Conservation (phyloP, 805 yeast genomes). For the Starmerella tilneyi region DNA sequence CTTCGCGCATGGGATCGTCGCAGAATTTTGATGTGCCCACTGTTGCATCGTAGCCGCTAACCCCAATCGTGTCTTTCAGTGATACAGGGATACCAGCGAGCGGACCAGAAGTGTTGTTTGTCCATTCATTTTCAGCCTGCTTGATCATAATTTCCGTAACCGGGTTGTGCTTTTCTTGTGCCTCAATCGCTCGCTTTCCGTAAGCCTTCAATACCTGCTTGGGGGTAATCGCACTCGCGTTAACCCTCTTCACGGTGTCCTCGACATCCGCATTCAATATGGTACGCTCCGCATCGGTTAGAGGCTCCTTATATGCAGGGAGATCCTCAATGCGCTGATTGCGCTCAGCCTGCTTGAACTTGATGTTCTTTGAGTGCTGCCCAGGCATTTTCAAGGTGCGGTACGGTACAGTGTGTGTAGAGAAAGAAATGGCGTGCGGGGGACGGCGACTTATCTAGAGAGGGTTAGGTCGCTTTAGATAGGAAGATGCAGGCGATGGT, state of each 20-base stretch:
- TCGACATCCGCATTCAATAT: constrained; percentile 36
- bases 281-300: constrained; percentile 29
- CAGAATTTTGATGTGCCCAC: constrained; percentile 39
- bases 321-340: constrained; percentile 28
- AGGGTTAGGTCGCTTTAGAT: no score
- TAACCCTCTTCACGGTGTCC: constrained; percentile 37
- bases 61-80: constrained; percentile 46
- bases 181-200: constrained; percentile 53
- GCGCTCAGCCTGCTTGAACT: constrained; percentile 31
- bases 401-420: no score
- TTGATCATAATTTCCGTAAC: constrained; percentile 52
- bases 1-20: constrained; percentile 36
- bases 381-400: not conserved
- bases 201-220: constrained; percentile 48
- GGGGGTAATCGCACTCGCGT: constrained; percentile 39
- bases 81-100: constrained; percentile 57
- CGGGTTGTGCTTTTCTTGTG: constrained; percentile 48
- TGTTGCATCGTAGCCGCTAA: constrained; percentile 43
- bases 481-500: no score
- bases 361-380: not conserved
- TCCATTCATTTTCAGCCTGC: constrained; percentile 51
- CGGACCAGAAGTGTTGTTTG: constrained; percentile 45
- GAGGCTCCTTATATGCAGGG: constrained; percentile 34
- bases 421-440: no score
- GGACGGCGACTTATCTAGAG: no score